These are phyloP conservation scores for Cadophora sp. DNA, from an alignment of 2,329 filamentous ascomycete species.

Conservation along the genomic window DNA sequence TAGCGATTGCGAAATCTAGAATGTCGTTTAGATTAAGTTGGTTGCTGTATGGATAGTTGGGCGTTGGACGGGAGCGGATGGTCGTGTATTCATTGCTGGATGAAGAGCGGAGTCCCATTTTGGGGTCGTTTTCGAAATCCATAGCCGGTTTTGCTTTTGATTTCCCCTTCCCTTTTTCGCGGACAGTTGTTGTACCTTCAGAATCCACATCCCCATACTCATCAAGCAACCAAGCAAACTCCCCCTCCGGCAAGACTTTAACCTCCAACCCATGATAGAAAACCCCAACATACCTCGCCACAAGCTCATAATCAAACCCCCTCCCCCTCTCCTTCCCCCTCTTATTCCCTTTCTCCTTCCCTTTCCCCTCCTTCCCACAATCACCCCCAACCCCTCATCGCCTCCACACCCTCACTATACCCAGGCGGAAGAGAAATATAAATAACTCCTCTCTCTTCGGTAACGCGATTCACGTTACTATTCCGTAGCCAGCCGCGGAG, in stretches of 20 bases:
- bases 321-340: background rate
- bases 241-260: constrained; percentile 30
- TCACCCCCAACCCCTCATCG: constrained; percentile 26
- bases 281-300: constrained; percentile 37
- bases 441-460: constrained; percentile 31
- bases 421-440: constrained; percentile 39
- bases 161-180: background rate
- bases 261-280: constrained; percentile 41
- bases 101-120: constrained; percentile 19
- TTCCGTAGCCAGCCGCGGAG: constrained; percentile 35
- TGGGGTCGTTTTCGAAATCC: constrained; percentile 1
- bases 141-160: background rate
- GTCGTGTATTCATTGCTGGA: constrained; percentile 25
- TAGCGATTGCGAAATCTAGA: constrained; percentile 39
- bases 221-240: constrained; percentile 29
- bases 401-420: constrained; percentile 20
- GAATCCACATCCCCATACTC: constrained; percentile 20
- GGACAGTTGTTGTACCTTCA: background rate
- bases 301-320: constrained; percentile 26
- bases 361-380: background rate
- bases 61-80: constrained; percentile 36
- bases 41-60: constrained; percentile 33
- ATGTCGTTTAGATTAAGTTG: constrained; percentile 42
- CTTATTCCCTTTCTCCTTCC: background rate
- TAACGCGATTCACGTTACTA: constrained; percentile 37